phyloP scores from a whole-genome alignment of 2,329 filamentous ascomycete species.

The Aspergillus pseudoglaucus region DNA sequence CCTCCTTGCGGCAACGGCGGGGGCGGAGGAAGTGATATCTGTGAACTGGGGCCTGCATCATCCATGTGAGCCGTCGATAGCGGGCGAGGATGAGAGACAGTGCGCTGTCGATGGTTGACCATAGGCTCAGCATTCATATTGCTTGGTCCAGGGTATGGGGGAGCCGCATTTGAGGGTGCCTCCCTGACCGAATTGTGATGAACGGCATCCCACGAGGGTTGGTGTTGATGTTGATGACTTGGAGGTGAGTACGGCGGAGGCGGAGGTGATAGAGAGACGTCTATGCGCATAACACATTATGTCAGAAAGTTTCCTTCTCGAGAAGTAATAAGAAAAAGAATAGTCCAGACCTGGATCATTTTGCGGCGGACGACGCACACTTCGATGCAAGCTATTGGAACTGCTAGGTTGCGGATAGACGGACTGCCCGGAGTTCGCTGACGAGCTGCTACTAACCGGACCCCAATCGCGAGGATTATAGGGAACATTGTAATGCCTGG shows the following conservation, averaged over 20 bases:
- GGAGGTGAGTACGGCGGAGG: slow-evolving; percentile 36
- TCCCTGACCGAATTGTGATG: slow-evolving; percentile 2
- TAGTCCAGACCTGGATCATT: slow-evolving; percentile 23
- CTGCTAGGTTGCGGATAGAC: slow-evolving; percentile 17
- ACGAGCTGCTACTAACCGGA: slow-evolving; percentile 24
- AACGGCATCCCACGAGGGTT: slow-evolving; percentile 7
- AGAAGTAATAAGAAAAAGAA: not conserved
- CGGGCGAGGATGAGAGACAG: slow-evolving; percentile 25
- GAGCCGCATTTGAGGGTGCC: slow-evolving; percentile 10
- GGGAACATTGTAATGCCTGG: slow-evolving; percentile 39
- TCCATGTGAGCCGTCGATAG: slow-evolving; percentile 24
- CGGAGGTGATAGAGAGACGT: slow-evolving; percentile 27
- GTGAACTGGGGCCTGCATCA: slow-evolving; percentile 21
- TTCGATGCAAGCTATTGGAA: slow-evolving; percentile 21
- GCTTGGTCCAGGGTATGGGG: slow-evolving; percentile 11
- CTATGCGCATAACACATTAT: slow-evolving; percentile 8
- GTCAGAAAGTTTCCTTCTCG: slow-evolving; percentile 2
- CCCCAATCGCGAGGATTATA: slow-evolving; percentile 48
- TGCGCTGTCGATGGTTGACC: slow-evolving; percentile 18
- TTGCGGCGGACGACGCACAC: slow-evolving; percentile 20
- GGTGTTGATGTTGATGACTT: slow-evolving; percentile 17
- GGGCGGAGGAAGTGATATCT: slow-evolving; percentile 29
- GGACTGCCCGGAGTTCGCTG: slow-evolving; percentile 19
- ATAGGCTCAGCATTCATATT: slow-evolving; percentile 14
- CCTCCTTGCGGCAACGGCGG: slow-evolving; percentile 28